Conservation (phyloP, 2,329 filamentous ascomycete genomes). For the Hypoxylon rubiginosum region DNA sequence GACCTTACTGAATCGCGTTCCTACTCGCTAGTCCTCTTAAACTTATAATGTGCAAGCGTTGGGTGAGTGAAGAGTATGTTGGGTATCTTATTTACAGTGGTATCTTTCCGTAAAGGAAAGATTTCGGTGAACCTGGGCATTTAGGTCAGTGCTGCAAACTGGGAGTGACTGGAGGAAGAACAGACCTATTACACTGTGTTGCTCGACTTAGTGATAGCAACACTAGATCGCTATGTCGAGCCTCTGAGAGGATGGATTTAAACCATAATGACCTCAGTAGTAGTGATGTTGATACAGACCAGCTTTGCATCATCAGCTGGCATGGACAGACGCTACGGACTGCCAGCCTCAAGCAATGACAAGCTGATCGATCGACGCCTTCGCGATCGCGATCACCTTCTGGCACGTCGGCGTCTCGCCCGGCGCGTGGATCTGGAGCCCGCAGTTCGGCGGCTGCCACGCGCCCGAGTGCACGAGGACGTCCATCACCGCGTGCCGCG, state of each 20-base stretch:
- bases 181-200: background rate
- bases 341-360: slow-evolving; percentile 62
- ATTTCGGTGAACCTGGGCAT: background rate
- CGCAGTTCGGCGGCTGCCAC: slow-evolving; percentile 47
- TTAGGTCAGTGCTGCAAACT: background rate
- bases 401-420: slow-evolving; percentile 62
- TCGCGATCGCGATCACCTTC: slow-evolving; percentile 67
- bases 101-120: background rate
- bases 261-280: background rate
- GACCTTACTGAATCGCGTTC: background rate
- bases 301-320: background rate
- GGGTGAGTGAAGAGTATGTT: background rate
- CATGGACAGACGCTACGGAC: background rate
- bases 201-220: background rate
- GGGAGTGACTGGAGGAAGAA: background rate
- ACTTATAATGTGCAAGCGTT: background rate
- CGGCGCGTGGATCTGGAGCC: slow-evolving; percentile 47
- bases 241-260: background rate
- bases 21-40: background rate
- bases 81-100: background rate
- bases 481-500: slow-evolving; percentile 65
- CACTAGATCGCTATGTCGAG: background rate
- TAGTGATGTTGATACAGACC: background rate
- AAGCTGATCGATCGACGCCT: slow-evolving; percentile 65
- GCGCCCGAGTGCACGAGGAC: slow-evolving; percentile 57